These are phyloP conservation scores for Cryphonectria carpinicola DNA, from an alignment of 2,329 filamentous ascomycete genomes.

Conservation along the genomic window DNA sequence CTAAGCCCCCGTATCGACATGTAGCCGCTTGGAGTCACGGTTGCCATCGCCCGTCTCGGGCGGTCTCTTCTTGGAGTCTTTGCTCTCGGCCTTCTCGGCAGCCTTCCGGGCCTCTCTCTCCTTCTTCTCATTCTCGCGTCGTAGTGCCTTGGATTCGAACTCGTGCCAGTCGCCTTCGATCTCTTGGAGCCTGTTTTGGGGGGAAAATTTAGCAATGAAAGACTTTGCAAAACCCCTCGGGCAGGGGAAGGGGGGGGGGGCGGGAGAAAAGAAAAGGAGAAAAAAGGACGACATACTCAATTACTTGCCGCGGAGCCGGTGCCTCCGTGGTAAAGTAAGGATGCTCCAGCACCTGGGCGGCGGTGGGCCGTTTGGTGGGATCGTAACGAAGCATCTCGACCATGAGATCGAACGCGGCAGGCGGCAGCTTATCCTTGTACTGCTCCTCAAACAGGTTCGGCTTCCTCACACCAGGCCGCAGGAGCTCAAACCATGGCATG, in stretches of 20 bases:
- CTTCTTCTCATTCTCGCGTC: constrained; percentile 82
- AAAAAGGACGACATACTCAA: constrained; percentile 66
- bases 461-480: constrained; percentile 76
- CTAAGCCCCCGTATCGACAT: constrained; percentile 23
- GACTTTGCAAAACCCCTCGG: neutral
- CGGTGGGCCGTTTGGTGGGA: constrained; percentile 79
- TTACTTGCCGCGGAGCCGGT: constrained; percentile 74
- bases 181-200: constrained; percentile 65
- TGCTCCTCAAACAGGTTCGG: constrained; percentile 79
- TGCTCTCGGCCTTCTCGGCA: constrained; percentile 44
- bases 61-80: constrained; percentile 46
- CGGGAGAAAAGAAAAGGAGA: no score
- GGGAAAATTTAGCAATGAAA: neutral
- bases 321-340: constrained; percentile 86
- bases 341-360: constrained; percentile 82
- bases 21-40: constrained; percentile 31
- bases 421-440: constrained; percentile 76
- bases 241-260: neutral
- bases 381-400: constrained; percentile 88
- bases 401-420: constrained; percentile 82
- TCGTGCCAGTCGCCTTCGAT: constrained; percentile 98
- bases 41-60: constrained; percentile 33
- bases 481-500: constrained; percentile 95
- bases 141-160: constrained; percentile 92
- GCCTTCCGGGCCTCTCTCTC: constrained; percentile 56